Base-by-base conservation (phyloP, 2,329 filamentous ascomycete genomes). In the Nemania diffusa region DNA sequence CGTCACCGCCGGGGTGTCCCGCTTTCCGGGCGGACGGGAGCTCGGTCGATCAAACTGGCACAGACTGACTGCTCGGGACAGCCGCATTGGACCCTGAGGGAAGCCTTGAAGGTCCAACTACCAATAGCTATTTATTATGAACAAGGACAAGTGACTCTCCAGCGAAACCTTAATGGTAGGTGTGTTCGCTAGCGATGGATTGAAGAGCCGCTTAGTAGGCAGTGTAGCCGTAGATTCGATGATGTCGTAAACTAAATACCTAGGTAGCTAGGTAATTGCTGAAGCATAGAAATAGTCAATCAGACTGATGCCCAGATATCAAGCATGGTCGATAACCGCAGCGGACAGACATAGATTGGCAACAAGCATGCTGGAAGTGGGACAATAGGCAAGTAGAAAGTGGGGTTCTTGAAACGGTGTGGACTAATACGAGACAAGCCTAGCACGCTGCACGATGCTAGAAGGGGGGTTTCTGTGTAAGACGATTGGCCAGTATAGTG, bases 401-500 rank as follows among this genome's bases (percentile, higher is more conserved):
- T 57, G 44, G 44, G 17, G 34, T 37, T 64, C 24, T 53, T 59
- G 62, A 60, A 65, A 65, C 62, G 44, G 57, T 27, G 62, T 52
- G 32, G 42, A 22, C 62, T 57, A 65, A 61, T 60, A 27, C 42
- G 50, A 42, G 34, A 11, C 58, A 34, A 44, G 58, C 5, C 58
- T 46, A 44, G 58, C 5, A 24, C 7, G 17, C 48, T 62, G 58
- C 34, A 53, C n/a, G 34, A 46, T 32, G 34, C 29, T 9, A 15
- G 26, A 48, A 44, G 34, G 44, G 15, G 4, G 17, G 48, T 5
- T 59, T 60, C 34, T 32, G 44, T 68, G 52, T 68, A 68, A 68
- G 62, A 65, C 37, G 56, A 74, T 74, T 74, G 72, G 72, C 29
- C 44, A 62, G 48, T 66, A 0, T 0, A 11, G 53, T 52, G 17